Conservation (phyloP, 2,329 filamentous ascomycete genomes). For the Fusarium ramigenum region DNA sequence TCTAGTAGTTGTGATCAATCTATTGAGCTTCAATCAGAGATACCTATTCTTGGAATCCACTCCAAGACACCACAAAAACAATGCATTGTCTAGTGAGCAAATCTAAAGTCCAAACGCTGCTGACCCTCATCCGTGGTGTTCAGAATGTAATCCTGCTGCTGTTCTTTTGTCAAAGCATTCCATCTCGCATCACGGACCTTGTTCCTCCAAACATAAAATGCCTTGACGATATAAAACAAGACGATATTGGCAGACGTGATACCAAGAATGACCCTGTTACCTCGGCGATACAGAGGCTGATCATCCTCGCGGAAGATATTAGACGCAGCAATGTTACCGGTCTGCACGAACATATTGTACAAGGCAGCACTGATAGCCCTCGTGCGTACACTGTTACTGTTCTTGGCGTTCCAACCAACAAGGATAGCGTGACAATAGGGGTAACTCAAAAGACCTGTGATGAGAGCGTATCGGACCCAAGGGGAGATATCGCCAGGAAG, state of each 20-base stretch:
- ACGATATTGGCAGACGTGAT: conserved; percentile 59
- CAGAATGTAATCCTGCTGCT: conserved; percentile 58
- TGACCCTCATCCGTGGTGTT: conserved; percentile 63
- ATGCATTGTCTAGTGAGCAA: conserved; percentile 52
- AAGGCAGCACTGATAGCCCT: conserved; percentile 68
- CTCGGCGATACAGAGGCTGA: conserved; percentile 60
- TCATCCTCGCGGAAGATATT: conserved; percentile 61
- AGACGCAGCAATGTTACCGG: conserved; percentile 53
- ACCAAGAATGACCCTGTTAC: conserved; percentile 60
- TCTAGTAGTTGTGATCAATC: background rate
- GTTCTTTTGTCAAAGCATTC: conserved; percentile 54
- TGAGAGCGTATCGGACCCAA: conserved; percentile 55
- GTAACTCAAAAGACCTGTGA: conserved; percentile 54
- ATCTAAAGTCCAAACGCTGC: conserved; percentile 65
- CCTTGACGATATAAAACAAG: conserved; percentile 56
- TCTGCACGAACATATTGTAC: conserved; percentile 67
- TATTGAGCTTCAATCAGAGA: background rate
- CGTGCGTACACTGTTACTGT: conserved; percentile 69
- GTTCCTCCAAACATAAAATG: conserved; percentile 60
- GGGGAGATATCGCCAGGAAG: conserved; percentile 49
- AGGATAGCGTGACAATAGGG: conserved; percentile 57
- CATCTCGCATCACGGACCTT: conserved; percentile 54
- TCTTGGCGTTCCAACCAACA: conserved; percentile 69
- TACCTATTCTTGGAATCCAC: background rate
- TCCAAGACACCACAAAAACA: background rate